phyloP scores from a whole-genome alignment of 345 rosid genomes.

The Citrus glauca region DNA sequence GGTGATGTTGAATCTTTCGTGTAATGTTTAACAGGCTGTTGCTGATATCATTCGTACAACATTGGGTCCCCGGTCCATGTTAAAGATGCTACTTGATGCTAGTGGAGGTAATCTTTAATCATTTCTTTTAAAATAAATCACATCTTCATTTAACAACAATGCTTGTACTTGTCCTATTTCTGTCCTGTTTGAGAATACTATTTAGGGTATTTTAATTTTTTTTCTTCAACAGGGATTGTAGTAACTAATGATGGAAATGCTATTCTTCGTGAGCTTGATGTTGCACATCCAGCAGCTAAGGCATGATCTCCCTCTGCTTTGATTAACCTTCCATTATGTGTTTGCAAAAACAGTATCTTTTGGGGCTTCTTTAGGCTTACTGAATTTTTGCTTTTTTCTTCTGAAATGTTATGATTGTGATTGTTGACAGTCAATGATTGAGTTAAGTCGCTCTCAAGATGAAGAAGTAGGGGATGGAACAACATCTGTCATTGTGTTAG shows the following conservation, averaged over 20 bases:
- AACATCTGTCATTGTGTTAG: conserved; percentile 91
- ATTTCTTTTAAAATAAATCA: neutral
- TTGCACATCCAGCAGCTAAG: conserved; percentile 99
- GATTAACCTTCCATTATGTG: neutral
- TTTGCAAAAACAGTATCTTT: neutral
- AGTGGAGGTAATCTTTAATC: conserved; percentile 50
- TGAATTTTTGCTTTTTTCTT: neutral
- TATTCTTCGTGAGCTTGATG: conserved; percentile 81
- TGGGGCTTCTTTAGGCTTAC: neutral
- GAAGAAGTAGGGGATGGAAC: conserved; percentile 99
- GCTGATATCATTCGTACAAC: conserved; percentile 94
- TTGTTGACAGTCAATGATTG: conserved; percentile 82
- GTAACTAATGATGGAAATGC: conserved; percentile 98
- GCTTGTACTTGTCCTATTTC: neutral
- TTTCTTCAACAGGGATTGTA: conserved; percentile 56
- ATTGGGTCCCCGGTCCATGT: conserved; percentile 94
- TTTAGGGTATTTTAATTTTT: neutral
- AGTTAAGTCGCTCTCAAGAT: conserved; percentile 91
- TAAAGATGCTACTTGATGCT: conserved; percentile 95
- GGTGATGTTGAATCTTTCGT: neutral
- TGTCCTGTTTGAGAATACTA: neutral
- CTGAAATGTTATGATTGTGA: conserved; percentile 3
- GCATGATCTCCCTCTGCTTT: conserved; percentile 20
- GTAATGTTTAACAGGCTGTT: conserved; percentile 52
- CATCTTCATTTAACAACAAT: neutral